phyloP scores from a whole-genome alignment of 169 alveolate species.

The Plasmodium adleri region DNA sequence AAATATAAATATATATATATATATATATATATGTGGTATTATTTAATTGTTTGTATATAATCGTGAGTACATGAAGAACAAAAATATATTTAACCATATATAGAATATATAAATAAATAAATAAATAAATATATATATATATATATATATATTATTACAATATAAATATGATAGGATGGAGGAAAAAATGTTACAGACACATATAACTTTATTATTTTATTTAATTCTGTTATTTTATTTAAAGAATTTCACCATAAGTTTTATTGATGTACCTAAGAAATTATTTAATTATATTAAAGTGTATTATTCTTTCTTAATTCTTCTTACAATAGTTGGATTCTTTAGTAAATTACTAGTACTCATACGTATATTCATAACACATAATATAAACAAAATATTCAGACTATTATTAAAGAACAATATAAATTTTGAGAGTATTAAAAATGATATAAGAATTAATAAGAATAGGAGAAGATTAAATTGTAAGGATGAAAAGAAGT shows the following conservation, averaged over 20 bases:
- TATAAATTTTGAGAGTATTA: neutral
- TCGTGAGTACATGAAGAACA: no score
- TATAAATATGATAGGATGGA: conserved; percentile 29
- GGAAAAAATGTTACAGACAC: conserved; percentile 48
- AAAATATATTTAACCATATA: no score
- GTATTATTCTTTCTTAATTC: conserved; percentile 41
- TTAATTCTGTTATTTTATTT: conserved; percentile 45
- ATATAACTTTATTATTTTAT: conserved; percentile 56
- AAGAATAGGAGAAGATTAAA: neutral
- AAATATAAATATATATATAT: neutral
- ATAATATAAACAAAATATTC: conserved; percentile 6
- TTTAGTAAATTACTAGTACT: conserved; percentile 11
- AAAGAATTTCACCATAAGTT: conserved; percentile 36
- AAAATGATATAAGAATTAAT: neutral
- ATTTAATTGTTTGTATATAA: no score
- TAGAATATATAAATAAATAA: no score
- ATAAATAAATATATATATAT: no score
- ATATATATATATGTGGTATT: neutral
- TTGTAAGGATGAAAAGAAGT: no score
- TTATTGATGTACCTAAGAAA: conserved; percentile 49
- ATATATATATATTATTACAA: no score
- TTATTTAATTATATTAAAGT: conserved; percentile 37
- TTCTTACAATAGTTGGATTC: conserved; percentile 46
- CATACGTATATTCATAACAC: conserved; percentile 2
- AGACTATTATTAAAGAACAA: neutral